Conservation (phyloP, 257 asterid species). For the Solanum etuberosum region DNA sequence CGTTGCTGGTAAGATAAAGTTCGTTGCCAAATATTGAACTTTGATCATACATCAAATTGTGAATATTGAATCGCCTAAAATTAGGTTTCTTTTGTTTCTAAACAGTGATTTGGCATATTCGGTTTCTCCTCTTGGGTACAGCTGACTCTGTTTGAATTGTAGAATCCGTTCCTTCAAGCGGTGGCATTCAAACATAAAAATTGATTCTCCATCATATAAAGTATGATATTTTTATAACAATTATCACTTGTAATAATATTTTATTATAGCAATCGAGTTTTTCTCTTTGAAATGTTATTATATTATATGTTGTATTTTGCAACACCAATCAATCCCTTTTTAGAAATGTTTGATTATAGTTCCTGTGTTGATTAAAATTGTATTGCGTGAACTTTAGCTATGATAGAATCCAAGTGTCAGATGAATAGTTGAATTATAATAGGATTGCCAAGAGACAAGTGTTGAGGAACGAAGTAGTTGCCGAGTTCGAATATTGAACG, state of each 20-base stretch:
- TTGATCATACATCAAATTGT: not conserved
- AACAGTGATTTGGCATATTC: not conserved
- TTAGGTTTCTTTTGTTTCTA: not conserved
- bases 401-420: not conserved
- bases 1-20: not conserved
- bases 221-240: not conserved
- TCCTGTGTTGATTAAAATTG: not conserved
- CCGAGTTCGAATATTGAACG: not conserved
- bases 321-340: not conserved
- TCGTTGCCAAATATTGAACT: not conserved
- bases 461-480: not conserved
- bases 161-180: not conserved
- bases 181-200: not conserved
- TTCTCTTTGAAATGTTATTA: not conserved
- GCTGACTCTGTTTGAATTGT: not conserved
- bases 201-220: not conserved
- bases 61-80: not conserved
- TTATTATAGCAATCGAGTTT: not conserved
- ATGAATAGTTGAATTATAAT: not conserved
- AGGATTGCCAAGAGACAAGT: not conserved
- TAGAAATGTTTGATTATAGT: not conserved
- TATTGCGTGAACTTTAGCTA: not conserved
- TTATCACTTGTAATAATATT: not conserved
- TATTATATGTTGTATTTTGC: not conserved
- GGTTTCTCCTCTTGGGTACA: not conserved